Conservation (phyloP, 2,329 filamentous ascomycete species). For the Nigrograna mackinnonii region DNA sequence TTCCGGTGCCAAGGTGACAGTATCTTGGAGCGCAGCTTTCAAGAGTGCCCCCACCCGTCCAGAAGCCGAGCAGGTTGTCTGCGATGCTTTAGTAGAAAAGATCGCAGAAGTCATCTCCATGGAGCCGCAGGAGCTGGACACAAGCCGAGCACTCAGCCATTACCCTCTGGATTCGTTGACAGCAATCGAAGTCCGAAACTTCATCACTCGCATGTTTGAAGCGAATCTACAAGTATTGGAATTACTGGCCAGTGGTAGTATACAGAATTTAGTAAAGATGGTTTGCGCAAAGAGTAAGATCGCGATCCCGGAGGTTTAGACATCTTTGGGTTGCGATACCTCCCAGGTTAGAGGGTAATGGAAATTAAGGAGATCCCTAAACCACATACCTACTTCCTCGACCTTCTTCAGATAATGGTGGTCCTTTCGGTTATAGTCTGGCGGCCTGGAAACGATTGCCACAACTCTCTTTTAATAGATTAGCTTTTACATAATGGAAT, state of each 20-base stretch:
- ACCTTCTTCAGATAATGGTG: too few relatives aligned
- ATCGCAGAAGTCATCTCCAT: constrained; percentile 27
- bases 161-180: constrained; percentile 31
- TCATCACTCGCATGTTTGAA: constrained; percentile 44
- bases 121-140: constrained; percentile 28
- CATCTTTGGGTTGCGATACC: background rate
- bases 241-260: constrained; percentile 56
- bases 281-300: constrained; percentile 49
- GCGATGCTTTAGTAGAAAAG: constrained; percentile 24
- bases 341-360: too few relatives aligned
- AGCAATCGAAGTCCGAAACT: constrained; percentile 35
- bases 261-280: constrained; percentile 52
- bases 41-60: constrained; percentile 18
- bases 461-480: too few relatives aligned
- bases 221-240: constrained; percentile 60
- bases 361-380: too few relatives aligned
- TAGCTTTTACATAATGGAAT: too few relatives aligned
- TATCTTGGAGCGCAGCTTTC: constrained; percentile 27
- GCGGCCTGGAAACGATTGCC: too few relatives aligned
- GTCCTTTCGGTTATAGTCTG: too few relatives aligned
- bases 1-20: constrained; percentile 6
- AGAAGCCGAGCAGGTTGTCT: constrained; percentile 26
- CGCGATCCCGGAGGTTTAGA: background rate
- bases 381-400: too few relatives aligned
- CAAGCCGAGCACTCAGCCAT: constrained; percentile 18